Evolutionary conservation across 805 yeast species (phyloP), one percentile per base, ranked within the genome.

Genomic region (Monosporozyma unispora): DNA sequence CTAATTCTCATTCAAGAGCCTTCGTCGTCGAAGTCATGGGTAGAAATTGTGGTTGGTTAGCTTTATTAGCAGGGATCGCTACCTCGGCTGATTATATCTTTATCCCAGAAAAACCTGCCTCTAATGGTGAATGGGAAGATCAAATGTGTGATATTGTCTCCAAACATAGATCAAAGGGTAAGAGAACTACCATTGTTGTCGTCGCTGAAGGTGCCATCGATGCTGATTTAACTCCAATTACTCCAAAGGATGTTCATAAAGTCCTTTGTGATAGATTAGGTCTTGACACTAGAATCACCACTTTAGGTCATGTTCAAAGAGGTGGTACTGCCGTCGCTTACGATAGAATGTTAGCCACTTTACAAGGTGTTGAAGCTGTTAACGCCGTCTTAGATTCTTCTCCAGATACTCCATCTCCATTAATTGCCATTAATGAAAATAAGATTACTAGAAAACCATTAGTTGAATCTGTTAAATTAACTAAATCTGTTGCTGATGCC

Each of bases 1-100:
- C 95, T 22, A 77, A 78, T 47, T 84, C 90, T 1, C 95, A 85
- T 65, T 83, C 88, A 28, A 72, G 95, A 63, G 93, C 91, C 3
- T 85, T 85, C 60, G 87, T 85, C 39, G 81, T 85, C 40, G 95
- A 85, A 70, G 95, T 85, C 18, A 85, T 85, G 95, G 95, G 95
- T 52, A 76, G 95, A 68, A 89, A 85, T 65, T 85, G 95, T 72
- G 95, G 95, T 54, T 85, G 95, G 95, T 73, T 85, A 54, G 91
- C 86, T 1, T 70, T 85, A 53, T 80, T 84, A 84, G 81, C 91
- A 16, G 95, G 93, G 55, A 74, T 85, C 52, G 78, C 88, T 12
- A 80, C 88, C 14, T 80, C 89, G 54, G 91, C 95, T 2, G 95
- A 85, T 66, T 85, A 77, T 59, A 81, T 85, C 45, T 79, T 85